These are phyloP conservation scores for Aspergillus transmontanensis DNA, from an alignment of 2,329 filamentous ascomycete species.

Conservation along the genomic window DNA sequence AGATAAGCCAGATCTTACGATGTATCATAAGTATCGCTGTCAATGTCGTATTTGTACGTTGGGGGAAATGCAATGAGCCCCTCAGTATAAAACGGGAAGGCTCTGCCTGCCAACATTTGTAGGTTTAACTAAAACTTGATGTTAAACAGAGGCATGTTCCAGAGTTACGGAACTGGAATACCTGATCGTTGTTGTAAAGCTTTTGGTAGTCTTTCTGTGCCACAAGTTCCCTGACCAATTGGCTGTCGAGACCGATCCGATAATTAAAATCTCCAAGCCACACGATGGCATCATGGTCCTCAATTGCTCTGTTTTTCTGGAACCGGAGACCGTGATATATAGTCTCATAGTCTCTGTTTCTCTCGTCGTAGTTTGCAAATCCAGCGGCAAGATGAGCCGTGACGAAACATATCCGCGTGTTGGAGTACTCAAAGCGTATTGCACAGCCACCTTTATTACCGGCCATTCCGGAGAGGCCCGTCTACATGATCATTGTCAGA, in stretches of 20 bases:
- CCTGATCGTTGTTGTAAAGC: conserved; percentile 90
- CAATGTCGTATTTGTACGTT: conserved; percentile 94
- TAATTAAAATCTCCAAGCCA: conserved; percentile 99
- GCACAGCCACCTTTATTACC: conserved; percentile 98
- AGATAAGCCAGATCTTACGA: conserved; percentile 61
- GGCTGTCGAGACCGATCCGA: conserved; percentile 81
- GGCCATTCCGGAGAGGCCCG: conserved; percentile 92
- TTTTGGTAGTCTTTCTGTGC: conserved; percentile 72
- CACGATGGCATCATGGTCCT: conserved; percentile 86
- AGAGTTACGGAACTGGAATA: conserved; percentile 33
- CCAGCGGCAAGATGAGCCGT: conserved; percentile 95
- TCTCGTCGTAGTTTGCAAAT: conserved; percentile 94
- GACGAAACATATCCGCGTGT: conserved; percentile 90
- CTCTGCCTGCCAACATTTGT: conserved; percentile 90
- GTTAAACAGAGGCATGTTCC: conserved; percentile 13
- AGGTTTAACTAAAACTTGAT: conserved; percentile 70
- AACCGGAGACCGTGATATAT: conserved; percentile 87
- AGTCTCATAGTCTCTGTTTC: conserved; percentile 89
- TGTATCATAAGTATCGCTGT: conserved; percentile 85
- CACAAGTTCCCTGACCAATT: conserved; percentile 75
- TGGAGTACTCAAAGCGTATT: conserved; percentile 92
- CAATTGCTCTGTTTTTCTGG: conserved; percentile 85
- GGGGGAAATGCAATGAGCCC: conserved; percentile 84
- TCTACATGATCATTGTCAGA: conserved; percentile 39
- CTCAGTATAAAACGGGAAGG: conserved; percentile 91